Evolutionary conservation across 495 filamentous ascomycete species (phyloP).

Genomic region (Neurospora sublineolata): DNA sequence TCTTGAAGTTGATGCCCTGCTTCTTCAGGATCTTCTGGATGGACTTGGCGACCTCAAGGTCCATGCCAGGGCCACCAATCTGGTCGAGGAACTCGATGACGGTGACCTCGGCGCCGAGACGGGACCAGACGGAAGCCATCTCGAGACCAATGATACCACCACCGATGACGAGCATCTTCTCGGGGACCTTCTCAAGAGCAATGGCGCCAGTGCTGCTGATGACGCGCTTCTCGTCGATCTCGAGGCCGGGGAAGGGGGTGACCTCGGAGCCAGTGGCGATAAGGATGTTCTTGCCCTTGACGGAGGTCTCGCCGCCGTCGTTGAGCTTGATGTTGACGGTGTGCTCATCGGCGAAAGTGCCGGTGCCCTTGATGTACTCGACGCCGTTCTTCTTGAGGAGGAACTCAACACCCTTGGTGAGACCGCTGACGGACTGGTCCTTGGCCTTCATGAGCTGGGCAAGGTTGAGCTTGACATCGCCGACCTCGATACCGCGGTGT

Average conservation of each 20-base stretch:
- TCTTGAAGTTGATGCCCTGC: conserved; percentile 98
- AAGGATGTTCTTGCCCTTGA: conserved; percentile 90
- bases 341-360: conserved; percentile 75
- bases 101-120: conserved; percentile 86
- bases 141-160: conserved; percentile 98
- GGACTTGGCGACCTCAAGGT: conserved; percentile 81
- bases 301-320: conserved; percentile 76
- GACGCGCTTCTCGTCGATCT: conserved; percentile 94
- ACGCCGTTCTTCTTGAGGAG: conserved; percentile 98
- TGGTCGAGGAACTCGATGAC: conserved; percentile 93
- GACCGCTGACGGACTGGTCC: conserved; percentile 72
- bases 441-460: conserved; percentile 96
- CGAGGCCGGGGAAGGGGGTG: conserved; percentile 90
- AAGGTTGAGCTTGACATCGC: conserved; percentile 92
- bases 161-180: conserved; percentile 96
- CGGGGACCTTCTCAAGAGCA: conserved; percentile 75
- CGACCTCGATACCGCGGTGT: conserved; percentile 86
- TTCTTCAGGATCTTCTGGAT: conserved; percentile 88
- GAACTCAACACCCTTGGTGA: conserved; percentile 97
- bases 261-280: conserved; percentile 92
- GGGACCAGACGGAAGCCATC: conserved; percentile 97
- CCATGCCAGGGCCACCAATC: conserved; percentile 98
- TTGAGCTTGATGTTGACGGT: conserved; percentile 81
- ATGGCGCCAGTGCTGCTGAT: conserved; percentile 94
- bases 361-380: conserved; percentile 90